phyloP scores from a whole-genome alignment of 176 grass and related monocot species.

The Metroxylon sagu region DNA sequence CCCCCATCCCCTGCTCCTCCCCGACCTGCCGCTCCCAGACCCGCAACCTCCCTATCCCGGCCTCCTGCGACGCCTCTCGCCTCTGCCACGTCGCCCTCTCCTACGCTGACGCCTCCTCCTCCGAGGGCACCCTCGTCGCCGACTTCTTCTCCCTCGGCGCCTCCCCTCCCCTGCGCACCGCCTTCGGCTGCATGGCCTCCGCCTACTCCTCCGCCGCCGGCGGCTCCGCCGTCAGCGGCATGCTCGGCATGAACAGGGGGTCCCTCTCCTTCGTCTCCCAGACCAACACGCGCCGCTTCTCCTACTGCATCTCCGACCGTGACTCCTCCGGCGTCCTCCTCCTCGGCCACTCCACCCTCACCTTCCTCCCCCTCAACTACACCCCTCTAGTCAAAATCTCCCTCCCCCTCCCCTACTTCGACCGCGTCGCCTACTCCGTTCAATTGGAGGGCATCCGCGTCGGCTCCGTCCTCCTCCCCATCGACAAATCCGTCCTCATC shows the following conservation, averaged over 20 bases:
- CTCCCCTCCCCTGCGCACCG: slow-evolving; percentile 40
- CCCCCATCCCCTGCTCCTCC: slow-evolving; percentile 68
- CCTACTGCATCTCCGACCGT: slow-evolving; percentile 95
- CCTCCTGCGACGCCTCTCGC: slow-evolving; percentile 49
- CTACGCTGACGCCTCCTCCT: slow-evolving; percentile 77
- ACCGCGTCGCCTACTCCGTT: slow-evolving; percentile 84
- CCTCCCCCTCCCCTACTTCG: slow-evolving; percentile 88
- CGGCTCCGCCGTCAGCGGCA: slow-evolving; percentile 32
- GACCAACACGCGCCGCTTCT: slow-evolving; percentile 70
- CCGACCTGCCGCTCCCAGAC: slow-evolving; percentile 41
- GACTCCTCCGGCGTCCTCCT: slow-evolving; percentile 76
- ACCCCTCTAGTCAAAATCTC: slow-evolving; percentile 62
- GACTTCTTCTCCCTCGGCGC: slow-evolving; percentile 63
- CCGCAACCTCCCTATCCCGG: slow-evolving; percentile 51
- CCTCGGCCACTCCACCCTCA: slow-evolving; percentile 67
- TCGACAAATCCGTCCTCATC: slow-evolving; percentile 52
- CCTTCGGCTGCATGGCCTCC: slow-evolving; percentile 75
- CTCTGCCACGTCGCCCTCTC: slow-evolving; percentile 61
- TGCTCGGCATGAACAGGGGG: slow-evolving; percentile 91
- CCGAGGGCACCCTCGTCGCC: slow-evolving; percentile 68
- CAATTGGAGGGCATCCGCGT: slow-evolving; percentile 81
- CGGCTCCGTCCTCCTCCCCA: slow-evolving; percentile 34
- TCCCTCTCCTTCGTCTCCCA: slow-evolving; percentile 83
- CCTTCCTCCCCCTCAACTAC: slow-evolving; percentile 85
- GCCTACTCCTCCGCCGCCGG: slow-evolving; percentile 54